Conservation (phyloP, 140 eudicot species). For the Stevia rebaudiana region DNA sequence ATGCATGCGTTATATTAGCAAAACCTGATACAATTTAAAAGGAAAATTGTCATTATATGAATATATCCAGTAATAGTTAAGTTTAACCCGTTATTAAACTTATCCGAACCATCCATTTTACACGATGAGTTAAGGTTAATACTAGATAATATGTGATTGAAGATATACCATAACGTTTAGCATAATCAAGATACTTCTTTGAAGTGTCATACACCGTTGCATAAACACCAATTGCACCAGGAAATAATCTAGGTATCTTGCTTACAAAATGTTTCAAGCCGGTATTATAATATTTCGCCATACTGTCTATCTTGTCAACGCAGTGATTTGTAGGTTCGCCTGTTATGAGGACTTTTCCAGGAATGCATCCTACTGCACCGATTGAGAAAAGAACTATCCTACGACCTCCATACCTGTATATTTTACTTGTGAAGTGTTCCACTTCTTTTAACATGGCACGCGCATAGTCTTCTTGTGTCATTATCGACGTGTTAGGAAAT, state of each 20-base stretch:
- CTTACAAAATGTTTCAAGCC: slow-evolving; percentile 42
- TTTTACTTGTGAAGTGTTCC: slow-evolving; percentile 29
- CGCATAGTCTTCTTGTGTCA: slow-evolving; percentile 34
- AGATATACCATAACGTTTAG: slow-evolving; percentile 41
- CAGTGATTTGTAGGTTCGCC: slow-evolving; percentile 36
- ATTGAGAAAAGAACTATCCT: slow-evolving; percentile 43
- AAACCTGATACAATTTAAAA: slow-evolving; percentile 33
- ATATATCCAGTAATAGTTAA: background rate
- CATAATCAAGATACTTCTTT: slow-evolving; percentile 31
- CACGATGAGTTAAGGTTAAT: too few relatives aligned
- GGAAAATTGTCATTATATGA: background rate
- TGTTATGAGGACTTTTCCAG: slow-evolving; percentile 50
- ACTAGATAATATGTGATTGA: background rate
- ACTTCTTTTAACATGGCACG: slow-evolving; percentile 48
- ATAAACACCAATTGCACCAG: slow-evolving; percentile 48
- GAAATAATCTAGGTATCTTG: slow-evolving; percentile 32
- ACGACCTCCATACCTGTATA: slow-evolving; percentile 59
- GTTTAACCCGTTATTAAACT: background rate
- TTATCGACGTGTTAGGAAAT: slow-evolving; percentile 19
- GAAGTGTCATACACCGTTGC: slow-evolving; percentile 37
- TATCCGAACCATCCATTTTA: background rate
- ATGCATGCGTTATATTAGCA: slow-evolving; percentile 36
- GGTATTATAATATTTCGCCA: slow-evolving; percentile 46
- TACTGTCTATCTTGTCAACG: slow-evolving; percentile 36
- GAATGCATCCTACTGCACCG: slow-evolving; percentile 71